Base-by-base conservation (phyloP, 768 basidiomycete genomes). In the Sistotremastrum niveocremeum region DNA sequence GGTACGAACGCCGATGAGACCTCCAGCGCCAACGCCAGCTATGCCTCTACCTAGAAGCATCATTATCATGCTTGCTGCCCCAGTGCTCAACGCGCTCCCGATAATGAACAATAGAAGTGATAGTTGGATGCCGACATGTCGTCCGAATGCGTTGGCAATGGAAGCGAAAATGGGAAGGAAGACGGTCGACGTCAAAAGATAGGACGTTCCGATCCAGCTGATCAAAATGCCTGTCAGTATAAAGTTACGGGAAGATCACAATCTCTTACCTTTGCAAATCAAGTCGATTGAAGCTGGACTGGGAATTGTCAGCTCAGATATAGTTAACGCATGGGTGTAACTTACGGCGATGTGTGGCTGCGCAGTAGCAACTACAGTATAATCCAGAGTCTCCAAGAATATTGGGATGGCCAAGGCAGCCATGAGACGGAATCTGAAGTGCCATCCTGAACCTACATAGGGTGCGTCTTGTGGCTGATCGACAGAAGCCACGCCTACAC, bases 111-210 rank as follows among this genome's bases (percentile, higher is more conserved):
- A 12, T 39, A 51, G 4, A 7, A 57, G 39, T 2, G 56, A 36
- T 5, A 51, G 29, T 46, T 57, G 54, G 42, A 51, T 34, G 1
- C 53, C 49, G 39, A 44, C 46, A 42, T 55, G 46, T 10, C 56
- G 53, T 37, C 56, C 56, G 35, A 57, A 52, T 11, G 57, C 42
- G 36, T 57, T 52, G 9, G 56, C 52, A 4, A 57, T 44, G 34
- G 46, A 54, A 0, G 48, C 56, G 37, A 47, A 57, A 12, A 57
- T 46, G 10, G 56, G 56, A 10, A 57, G 49, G 43, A 57, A 57
- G 9, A 56, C 51, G 8, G 56, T 57, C 8, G 52, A 52, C 5
- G 57, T 54, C 34, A 57, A 46, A 42, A 57, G 42, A 43, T 57
- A 57, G 30, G 48, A 37, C 6, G 56, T 57, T 34, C 56, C 56